Base-by-base conservation (phyloP, 345 rosid genomes). In the Hypericum androsaemum region DNA sequence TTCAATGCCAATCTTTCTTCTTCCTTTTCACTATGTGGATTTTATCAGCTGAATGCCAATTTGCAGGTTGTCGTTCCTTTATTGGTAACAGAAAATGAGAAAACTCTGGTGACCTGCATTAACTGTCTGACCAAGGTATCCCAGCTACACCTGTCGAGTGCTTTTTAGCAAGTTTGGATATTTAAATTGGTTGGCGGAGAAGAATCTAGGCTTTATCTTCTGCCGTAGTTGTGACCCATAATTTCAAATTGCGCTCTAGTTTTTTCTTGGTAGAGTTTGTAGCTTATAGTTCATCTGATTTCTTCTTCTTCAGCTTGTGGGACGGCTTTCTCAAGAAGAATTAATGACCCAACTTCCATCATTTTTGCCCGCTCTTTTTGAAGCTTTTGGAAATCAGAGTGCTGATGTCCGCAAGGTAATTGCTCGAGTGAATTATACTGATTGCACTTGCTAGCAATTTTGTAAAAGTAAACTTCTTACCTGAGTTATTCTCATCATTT, bases 341-440 rank as follows among this genome's bases (percentile, higher is more conserved):
- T 50, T 92, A 56, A 88, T 70, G 83, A 70, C 67, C 13, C 94
- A 92, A 62, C 70, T 92, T 57, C 79, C 95, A 3, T 88, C 90
- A 36, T 92, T 92, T 70, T 73, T 92, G 62, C 98, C 97, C 43
- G 89, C 94, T 42, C 80, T 88, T 49, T 92, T 92, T 57, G 98
- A 92, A 78, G 98, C 98, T 55, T 92, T 92, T 61, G 94, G 94
- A 47, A 92, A 71, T 77, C 97, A 75, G 74, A 92, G 98, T 71
- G 94, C 97, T 49, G 98, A 92, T 58, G 90, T 92, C 48, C 94
- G 98, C 40, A 92, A 92, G 98, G 98, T 88, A 80, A 57, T 22
- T 22, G 32, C n/a, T n/a, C n/a, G n/a, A n/a, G n/a, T n/a, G n/a
- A n/a, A n/a, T n/a, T n/a, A n/a, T n/a, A n/a, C n/a, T 38, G 13